These are phyloP conservation scores for Aspergillus nanangensis DNA, from an alignment of 495 filamentous ascomycete genomes.

Conservation along the genomic window DNA sequence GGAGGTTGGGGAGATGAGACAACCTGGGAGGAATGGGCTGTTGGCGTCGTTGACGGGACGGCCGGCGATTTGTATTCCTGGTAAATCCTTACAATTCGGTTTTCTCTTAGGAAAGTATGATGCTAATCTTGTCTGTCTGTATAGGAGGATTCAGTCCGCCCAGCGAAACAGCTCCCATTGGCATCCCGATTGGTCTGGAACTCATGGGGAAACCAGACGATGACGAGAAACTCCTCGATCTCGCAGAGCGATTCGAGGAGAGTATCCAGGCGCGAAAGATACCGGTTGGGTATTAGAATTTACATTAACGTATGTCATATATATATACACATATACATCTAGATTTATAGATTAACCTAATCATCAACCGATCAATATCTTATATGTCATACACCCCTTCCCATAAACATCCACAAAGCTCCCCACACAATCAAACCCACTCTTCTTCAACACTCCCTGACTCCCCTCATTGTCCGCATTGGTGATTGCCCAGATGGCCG, in stretches of 20 bases:
- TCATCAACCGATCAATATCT: neutral
- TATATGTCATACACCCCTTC: constrained; percentile 7
- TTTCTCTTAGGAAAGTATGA: too few relatives aligned
- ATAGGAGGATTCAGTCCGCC: constrained; percentile 41
- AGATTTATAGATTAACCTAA: neutral
- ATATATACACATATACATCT: neutral
- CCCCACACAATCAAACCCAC: constrained; percentile 8
- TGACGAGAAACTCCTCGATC: constrained; percentile 50
- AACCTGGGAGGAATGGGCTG: constrained; percentile 60
- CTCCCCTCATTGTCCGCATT: constrained; percentile 9
- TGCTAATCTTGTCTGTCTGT: too few relatives aligned
- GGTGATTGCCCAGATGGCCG: constrained; percentile 8
- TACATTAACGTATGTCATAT: neutral
- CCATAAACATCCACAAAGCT: constrained; percentile 9
- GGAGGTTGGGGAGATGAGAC: constrained; percentile 47
- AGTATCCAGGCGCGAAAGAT: constrained; percentile 39
- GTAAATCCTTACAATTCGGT: too few relatives aligned
- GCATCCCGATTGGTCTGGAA: constrained; percentile 63
- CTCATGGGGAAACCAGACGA: constrained; percentile 51
- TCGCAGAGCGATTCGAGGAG: constrained; percentile 37
- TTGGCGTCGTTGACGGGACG: constrained; percentile 58
- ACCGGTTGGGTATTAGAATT: neutral
- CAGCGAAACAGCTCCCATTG: constrained; percentile 41
- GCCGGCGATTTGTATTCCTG: constrained; percentile 60
- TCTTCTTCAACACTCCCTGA: constrained; percentile 13